Evolutionary conservation across 1,284 basidiomycete genomes (phyloP), one percentile per base, ranked within the genome.

Genomic region (Apiotrichum gracile): DNA sequence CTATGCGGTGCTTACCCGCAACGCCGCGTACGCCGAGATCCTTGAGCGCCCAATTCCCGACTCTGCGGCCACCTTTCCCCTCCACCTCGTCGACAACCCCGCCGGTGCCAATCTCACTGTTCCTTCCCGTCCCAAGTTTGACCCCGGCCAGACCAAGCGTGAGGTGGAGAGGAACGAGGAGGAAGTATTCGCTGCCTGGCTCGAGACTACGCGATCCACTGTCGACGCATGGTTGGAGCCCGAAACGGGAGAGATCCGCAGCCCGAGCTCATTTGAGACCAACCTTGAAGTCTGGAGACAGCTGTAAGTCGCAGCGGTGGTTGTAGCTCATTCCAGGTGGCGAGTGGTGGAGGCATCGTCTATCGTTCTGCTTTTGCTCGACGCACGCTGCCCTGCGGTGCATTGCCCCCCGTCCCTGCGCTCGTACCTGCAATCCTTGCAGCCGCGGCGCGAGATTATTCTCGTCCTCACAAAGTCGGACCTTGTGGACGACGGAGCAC

Each of bases 271-370:
- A 67, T 94, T 85, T 69, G 91, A 94, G 73, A 82, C 88, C 33
- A 94, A 94, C 71, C 67, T 93, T 27, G 87, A 93, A 70, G 91
- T 94, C 6, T 94, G 90, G 90, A 77, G 91, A 58, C 91, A 94
- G 75, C 74, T 94, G 83, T 56, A 27, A 49, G 53, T 47, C 19
- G n/a, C 2, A 9, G 8, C 3, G 2, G 1, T 5, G 17, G 8
- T 6, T 2, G 9, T n/a, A 13, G 14, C 53, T 51, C 22, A 48
- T 35, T 0, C 7, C 21, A 55, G 53, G 21, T 92, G 90, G 90
- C 82, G 89, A 29, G 89, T 91, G 10, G 84, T 85, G 5, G 90
- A 92, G 70, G 84, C 88, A 27, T 88, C 87, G 2, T 82, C 90
- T 56, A 87, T 93, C 62, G 76, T 96, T 13, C 82, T 93, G 49